Percentiles rank a stretch among this genome's conserved stretches.
Evolutionary conservation across 257 asterid genomes (phyloP).

Genomic region (Fraxinus anomala): DNA sequence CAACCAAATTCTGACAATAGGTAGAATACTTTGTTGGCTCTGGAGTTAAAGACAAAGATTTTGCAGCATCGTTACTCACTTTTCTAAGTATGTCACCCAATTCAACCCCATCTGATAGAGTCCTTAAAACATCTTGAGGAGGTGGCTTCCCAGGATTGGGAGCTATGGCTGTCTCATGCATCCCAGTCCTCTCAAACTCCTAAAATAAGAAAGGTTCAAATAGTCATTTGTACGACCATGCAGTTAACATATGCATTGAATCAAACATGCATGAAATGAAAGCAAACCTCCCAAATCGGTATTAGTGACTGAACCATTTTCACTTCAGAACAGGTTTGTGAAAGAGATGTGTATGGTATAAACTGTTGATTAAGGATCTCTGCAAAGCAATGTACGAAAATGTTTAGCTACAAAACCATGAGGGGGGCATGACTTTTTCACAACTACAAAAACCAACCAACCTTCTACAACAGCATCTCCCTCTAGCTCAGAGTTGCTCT

Average conservation of each 20-base stretch:
- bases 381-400: slow-evolving; percentile 34
- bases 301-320: slow-evolving; percentile 91
- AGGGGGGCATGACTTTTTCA: slow-evolving; percentile 19
- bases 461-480: slow-evolving; percentile 90
- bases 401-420: slow-evolving; percentile 25
- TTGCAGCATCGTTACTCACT: slow-evolving; percentile 40
- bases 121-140: slow-evolving; percentile 69
- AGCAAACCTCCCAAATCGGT: slow-evolving; percentile 95
- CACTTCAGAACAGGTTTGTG: slow-evolving; percentile 65
- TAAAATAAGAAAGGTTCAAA: slow-evolving; percentile 36
- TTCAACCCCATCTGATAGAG: slow-evolving; percentile 59
- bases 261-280: slow-evolving; percentile 24
- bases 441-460: slow-evolving; percentile 35
- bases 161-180: slow-evolving; percentile 49
- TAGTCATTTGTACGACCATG: slow-evolving; percentile 24
- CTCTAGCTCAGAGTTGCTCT: slow-evolving; percentile 83
- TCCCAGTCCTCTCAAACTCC: slow-evolving; percentile 77
- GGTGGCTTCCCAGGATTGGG: slow-evolving; percentile 63
- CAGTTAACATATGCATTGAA: slow-evolving; percentile 19
- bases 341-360: slow-evolving; percentile 60
- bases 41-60: slow-evolving; percentile 39
- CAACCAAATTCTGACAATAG: slow-evolving; percentile 38
- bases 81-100: slow-evolving; percentile 48
- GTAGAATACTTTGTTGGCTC: slow-evolving; percentile 39
- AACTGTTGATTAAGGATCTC: slow-evolving; percentile 78